These are phyloP conservation scores for Cornus florida DNA, from an alignment of 148 eudicot genomes.

Conservation along the genomic window DNA sequence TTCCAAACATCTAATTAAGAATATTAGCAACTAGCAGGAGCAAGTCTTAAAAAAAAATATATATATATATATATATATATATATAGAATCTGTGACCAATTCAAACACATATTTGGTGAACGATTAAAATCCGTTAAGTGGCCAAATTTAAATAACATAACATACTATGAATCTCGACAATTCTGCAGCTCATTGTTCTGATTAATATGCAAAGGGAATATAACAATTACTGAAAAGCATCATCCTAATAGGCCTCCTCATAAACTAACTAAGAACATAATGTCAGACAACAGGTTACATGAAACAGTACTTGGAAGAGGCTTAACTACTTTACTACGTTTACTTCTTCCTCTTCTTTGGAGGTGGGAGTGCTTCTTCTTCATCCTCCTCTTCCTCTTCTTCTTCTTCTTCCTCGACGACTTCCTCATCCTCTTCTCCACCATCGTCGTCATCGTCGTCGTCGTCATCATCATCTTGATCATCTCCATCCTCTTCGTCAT, in stretches of 20 bases:
- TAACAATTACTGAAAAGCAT: background rate
- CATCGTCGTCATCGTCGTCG: conserved; percentile 13
- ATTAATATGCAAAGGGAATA: background rate
- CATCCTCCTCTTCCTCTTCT: conserved; percentile 24
- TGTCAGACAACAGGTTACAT: conserved; percentile 3
- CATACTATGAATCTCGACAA: background rate
- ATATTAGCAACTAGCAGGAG: too few species aligned
- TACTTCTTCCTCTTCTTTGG: conserved; percentile 40
- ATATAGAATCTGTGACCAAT: too few species aligned
- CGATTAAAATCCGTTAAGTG: too few species aligned
- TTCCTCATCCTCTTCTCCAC: conserved; percentile 8
- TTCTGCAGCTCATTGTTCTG: background rate
- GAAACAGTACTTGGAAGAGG: background rate
- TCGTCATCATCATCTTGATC: conserved; percentile 18
- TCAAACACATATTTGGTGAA: too few species aligned
- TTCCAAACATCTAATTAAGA: too few species aligned
- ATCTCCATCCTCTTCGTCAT: conserved; percentile 8
- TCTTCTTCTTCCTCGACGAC: conserved; percentile 10
- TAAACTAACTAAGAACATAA: background rate
- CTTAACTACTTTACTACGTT: background rate
- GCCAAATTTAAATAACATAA: too few species aligned
- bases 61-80: too few species aligned
- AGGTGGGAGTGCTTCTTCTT: conserved; percentile 32
- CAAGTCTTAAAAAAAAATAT: too few species aligned
- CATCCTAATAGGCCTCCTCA: background rate